Evolutionary conservation across 345 rosid genomes (phyloP), one percentile per base, ranked within the genome.

Genomic region (Viola odorata): DNA sequence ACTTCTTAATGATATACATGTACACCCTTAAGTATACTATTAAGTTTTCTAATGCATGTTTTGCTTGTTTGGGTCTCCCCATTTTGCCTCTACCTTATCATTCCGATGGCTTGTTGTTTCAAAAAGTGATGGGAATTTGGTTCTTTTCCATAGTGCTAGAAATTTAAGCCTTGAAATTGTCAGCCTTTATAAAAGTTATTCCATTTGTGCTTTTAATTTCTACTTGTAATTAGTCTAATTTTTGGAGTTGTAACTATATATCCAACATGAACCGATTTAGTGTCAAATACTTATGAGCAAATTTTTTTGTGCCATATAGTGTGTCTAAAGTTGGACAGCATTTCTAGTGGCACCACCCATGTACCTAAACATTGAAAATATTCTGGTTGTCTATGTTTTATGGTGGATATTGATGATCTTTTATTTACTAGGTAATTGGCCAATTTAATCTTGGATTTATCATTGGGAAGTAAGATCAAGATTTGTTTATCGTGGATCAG

Each of bases 361-460:
- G n/a, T n/a, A 23, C 32, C 32, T 23, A 23, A 23, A 23, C 32
- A 0, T 23, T 23, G 32, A 23, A 8, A 40, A 37, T 40, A 49
- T 50, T 38, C 38, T 36, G 55, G 51, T 44, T 44, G 39, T n/a
- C 8, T 44, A 7, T 39, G 12, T 44, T 11, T 23, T 41, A 42
- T 59, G 62, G 45, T 59, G 52, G 17, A 8, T 16, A 11, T 15
- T 50, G 56, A 8, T 38, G 16, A 39, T 45, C 45, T 59, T 14
- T 56, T 36, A 6, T 57, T 48, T 41, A 6, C 6, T 64, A 90
- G 99, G 99, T 94, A 57, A 77, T 94, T 53, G 99, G 99, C 38
- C 99, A 94, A 65, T 94, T 94, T 76, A 94, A 94, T 78, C 96
- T 88, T 73, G 99, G 99, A 45, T 94, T 94, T 73, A 94, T 90